Evolutionary conservation across 1,139 yeast species (phyloP).

Genomic region (Lodderomyces elongisporus): DNA sequence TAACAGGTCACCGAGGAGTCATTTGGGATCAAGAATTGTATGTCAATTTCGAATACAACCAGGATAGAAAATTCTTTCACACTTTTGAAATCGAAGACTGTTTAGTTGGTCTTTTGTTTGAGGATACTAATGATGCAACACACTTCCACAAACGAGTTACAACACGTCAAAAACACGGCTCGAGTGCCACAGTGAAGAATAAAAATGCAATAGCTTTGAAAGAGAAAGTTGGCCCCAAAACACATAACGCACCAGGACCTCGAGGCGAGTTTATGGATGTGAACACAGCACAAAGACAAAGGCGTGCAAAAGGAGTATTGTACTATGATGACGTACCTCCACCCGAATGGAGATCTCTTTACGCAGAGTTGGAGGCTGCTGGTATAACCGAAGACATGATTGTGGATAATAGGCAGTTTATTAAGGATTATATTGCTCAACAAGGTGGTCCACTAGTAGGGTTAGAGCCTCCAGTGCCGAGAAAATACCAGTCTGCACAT

Average conservation of each 20-base stretch:
- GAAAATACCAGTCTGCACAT: constrained; percentile 38
- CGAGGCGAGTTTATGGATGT: constrained; percentile 57
- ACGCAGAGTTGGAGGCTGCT: constrained; percentile 66
- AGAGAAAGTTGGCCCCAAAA: constrained; percentile 38
- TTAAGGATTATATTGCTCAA: constrained; percentile 67
- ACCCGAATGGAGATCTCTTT: constrained; percentile 77
- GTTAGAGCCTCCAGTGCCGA: constrained; percentile 77
- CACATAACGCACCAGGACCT: constrained; percentile 53
- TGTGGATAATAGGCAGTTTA: constrained; percentile 78
- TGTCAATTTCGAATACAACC: constrained; percentile 81
- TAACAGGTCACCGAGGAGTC: constrained; percentile 77
- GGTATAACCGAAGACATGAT: constrained; percentile 89
- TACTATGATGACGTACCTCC: constrained; percentile 82
- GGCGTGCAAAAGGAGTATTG: constrained; percentile 54
- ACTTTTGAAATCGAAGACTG: constrained; percentile 92
- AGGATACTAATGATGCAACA: constrained; percentile 83
- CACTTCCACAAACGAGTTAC: constrained; percentile 76
- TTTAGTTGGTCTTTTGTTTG: constrained; percentile 81
- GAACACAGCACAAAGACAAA: constrained; percentile 50
- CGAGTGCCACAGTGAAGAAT: constrained; percentile 78
- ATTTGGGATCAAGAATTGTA: constrained; percentile 96
- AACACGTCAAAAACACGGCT: constrained; percentile 74
- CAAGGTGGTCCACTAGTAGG: constrained; percentile 87
- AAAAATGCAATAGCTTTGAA: constrained; percentile 82
- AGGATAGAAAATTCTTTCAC: constrained; percentile 92